phyloP scores from a whole-genome alignment of 495 filamentous ascomycete genomes.

The Delitschia confertaspora region DNA sequence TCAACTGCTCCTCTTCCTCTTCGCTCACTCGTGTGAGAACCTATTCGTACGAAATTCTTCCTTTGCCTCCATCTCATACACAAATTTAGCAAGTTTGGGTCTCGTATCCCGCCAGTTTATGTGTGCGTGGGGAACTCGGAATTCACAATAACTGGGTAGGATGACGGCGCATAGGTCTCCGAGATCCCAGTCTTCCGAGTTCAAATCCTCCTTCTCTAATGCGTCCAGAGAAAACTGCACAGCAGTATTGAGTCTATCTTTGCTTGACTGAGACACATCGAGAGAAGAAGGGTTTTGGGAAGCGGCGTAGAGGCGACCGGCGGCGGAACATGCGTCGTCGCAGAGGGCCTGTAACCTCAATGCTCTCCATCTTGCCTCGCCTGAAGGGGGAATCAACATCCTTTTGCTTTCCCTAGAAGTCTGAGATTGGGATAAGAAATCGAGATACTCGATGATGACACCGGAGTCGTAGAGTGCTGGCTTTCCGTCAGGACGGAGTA shows the following conservation, averaged over 20 bases:
- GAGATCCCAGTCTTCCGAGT: background rate
- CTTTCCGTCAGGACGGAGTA: background rate
- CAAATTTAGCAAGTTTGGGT: background rate
- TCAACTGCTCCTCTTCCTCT: no score
- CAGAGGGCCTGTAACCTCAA: background rate
- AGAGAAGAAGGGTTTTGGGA: background rate
- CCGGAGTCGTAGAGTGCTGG: constrained; percentile 1
- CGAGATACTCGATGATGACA: constrained; percentile 4
- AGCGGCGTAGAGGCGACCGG: background rate
- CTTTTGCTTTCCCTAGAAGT: background rate
- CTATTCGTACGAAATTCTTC: background rate
- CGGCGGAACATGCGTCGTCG: background rate
- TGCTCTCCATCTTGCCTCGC: background rate
- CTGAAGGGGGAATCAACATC: background rate
- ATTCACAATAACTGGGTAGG: background rate
- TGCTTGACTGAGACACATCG: background rate
- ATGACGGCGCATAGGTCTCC: background rate
- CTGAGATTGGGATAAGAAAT: background rate
- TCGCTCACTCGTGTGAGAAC: no score
- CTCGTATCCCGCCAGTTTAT: background rate
- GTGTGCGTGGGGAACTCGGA: background rate
- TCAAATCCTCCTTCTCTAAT: background rate
- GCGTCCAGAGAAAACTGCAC: background rate
- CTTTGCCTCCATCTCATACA: background rate
- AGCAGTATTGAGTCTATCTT: background rate